Evolutionary conservation across 2,329 filamentous ascomycete genomes (phyloP), one percentile per base, ranked within the genome.

Genomic region (Hypoxylon sp.): DNA sequence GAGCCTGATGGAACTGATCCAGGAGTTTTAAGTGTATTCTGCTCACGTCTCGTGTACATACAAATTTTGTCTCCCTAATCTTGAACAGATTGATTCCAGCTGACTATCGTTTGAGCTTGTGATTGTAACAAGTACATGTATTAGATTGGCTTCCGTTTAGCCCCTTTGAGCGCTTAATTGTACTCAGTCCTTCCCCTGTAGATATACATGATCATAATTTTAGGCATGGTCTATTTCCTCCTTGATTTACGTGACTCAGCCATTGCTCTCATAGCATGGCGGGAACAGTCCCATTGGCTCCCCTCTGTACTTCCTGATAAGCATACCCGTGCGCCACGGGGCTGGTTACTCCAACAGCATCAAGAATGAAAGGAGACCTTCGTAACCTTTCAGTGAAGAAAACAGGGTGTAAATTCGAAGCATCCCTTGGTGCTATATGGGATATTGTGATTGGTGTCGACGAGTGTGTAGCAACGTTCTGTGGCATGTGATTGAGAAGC

Each of bases 381-480:
- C 86, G 86, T 55, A 93, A 80, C 56, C 84, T 84, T 31, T 87
- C 82, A 0, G 91, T 92, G 80, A 94, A 93, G 80, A 94, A 94
- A 1, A 93, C 92, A 0, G 92, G 92, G 72, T 94, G 92, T 27
- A 87, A 82, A 42, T 83, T 84, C 1, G 91, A 88, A 8, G 87
- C 82, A 76, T 91, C 74, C 39, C 68, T 68, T 8, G 10, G 29
- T 39, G 46, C 2, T 6, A 58, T 11, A 29, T 67, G 65, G 11
- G 59, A 42, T 57, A 55, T 32, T 13, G 37, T 48, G 24, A n/a
- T 32, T 8, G 61, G 35, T 2, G 56, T 32, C 6, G 65, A 32
- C 35, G 47, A 13, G 29, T 17, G 31, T 19, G 35, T 19, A 11
- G 39, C 39, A 44, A n/a, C 39, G 6, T 44, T 44, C 39, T 15